A percentile compares a stretch with the other conserved stretches of the same genome.
These are phyloP conservation scores for Linnemannia exigua DNA, from an alignment of 192 early-diverging fungal genomes.

Conservation along the genomic window DNA sequence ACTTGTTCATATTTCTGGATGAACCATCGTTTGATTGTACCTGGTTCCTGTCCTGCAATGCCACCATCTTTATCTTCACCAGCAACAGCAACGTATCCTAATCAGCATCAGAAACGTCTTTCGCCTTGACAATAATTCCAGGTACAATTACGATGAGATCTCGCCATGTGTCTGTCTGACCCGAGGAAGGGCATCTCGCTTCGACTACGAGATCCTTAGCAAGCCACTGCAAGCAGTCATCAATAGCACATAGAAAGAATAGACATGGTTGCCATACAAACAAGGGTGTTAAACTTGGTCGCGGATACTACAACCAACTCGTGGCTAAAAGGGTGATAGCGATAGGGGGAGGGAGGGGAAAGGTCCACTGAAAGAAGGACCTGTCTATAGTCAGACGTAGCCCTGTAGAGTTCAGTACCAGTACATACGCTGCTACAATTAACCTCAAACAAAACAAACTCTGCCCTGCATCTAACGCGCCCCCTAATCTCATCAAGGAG, in stretches of 20 bases:
- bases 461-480: too few relatives aligned
- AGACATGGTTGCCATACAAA: too few relatives aligned
- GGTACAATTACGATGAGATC: constrained; percentile 73
- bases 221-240: constrained; percentile 54
- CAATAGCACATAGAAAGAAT: not conserved
- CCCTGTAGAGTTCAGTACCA: too few relatives aligned
- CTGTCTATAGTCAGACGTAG: too few relatives aligned
- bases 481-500: too few relatives aligned
- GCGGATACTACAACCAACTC: too few relatives aligned
- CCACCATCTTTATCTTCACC: not conserved
- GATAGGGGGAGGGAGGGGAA: too few relatives aligned
- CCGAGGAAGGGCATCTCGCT: constrained; percentile 62
- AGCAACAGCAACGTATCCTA: not conserved
- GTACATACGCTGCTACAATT: too few relatives aligned
- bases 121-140: constrained; percentile 17
- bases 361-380: too few relatives aligned
- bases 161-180: constrained; percentile 72
- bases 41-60: not conserved
- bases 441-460: too few relatives aligned
- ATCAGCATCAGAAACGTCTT: not conserved
- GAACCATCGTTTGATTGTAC: not conserved
- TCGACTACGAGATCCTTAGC: constrained; percentile 78
- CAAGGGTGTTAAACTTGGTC: too few relatives aligned
- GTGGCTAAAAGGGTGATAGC: too few relatives aligned
- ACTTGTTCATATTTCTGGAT: not conserved